A percentile compares a stretch with the other conserved stretches of the same genome.
Evolutionary conservation across 306 rosid genomes (phyloP).

Genomic region (Canavalia gladiata): DNA sequence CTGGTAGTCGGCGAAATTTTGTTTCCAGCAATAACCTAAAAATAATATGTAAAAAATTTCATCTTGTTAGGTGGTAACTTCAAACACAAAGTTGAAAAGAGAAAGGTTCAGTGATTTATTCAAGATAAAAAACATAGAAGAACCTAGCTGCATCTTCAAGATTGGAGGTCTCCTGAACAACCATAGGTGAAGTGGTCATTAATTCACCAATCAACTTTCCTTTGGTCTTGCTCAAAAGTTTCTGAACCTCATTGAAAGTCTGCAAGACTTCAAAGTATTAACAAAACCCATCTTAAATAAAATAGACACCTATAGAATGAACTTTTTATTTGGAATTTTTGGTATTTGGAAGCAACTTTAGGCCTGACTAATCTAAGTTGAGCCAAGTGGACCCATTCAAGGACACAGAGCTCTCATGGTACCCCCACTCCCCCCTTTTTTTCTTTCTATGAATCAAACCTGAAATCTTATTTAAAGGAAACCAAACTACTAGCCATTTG

Average conservation of each 20-base stretch:
- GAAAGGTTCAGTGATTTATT: not conserved
- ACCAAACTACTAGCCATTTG: not conserved
- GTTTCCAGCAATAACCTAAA: conserved; percentile 73
- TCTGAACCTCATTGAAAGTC: conserved; percentile 85
- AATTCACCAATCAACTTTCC: conserved; percentile 80
- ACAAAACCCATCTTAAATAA: conserved; percentile 1
- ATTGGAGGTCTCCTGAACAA: conserved; percentile 77
- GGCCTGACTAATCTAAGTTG: not conserved
- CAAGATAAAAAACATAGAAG: conserved; percentile 31
- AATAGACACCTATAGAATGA: not conserved
- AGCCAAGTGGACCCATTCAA: too few species aligned
- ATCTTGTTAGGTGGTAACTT: not conserved
- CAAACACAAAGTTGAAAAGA: not conserved
- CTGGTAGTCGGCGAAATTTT: conserved; percentile 85
- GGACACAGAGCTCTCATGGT: too few species aligned
- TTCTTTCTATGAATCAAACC: not conserved
- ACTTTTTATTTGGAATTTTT: not conserved
- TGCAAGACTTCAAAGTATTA: conserved; percentile 49
- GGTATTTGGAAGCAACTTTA: not conserved
- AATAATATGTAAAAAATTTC: not conserved
- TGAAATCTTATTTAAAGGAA: not conserved
- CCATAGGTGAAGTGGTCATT: conserved; percentile 78
- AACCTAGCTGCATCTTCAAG: conserved; percentile 89
- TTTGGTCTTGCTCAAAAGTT: conserved; percentile 73
- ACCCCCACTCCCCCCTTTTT: too few species aligned